Base-by-base conservation (phyloP, 257 asterid species). In the Nyctanthes arbortristis region DNA sequence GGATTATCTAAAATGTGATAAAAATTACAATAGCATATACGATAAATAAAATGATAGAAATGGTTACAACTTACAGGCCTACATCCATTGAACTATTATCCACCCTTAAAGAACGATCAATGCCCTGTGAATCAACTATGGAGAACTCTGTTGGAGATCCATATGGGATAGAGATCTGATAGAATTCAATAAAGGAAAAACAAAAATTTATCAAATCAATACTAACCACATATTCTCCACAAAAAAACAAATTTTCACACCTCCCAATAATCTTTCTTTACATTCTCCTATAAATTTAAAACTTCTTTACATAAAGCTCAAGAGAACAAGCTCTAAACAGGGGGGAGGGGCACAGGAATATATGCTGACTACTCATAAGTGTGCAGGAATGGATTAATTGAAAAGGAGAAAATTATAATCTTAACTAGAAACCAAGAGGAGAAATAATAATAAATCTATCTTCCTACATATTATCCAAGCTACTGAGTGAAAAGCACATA, bases 91-190 rank as follows among this genome's bases (percentile, higher is more conserved):
- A 61, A 84, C 59, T 80, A 75, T 70, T 78, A 72, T 91, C 96
- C 75, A 81, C 89, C 88, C 82, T 84, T 87, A 92, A 79, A 65
- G 77, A 72, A 69, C 63, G 94, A 79, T 84, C 95, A 70, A 34
- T 55, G 37, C 91, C 91, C 70, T 49, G 73, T 55, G 86, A 77
- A 82, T 86, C 96, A 76, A 72, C 61, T 58, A 92, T 71, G 39
- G 87, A 83, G 76, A 92, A 86, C 69, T 89, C 98, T 31, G 79
- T 67, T 33, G 80, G 87, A 84, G 82, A 86, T 70, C 96, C 97
- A 76, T 67, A 86, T 47, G 95, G 96, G 74, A 89, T 77, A 52
- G 96, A 82, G 70, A 91, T 96, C 97, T 91, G 73, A 56, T 76
- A 68, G 11, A 47, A 47, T 75, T 35, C 34, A 58, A 20, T 18